phyloP scores from a whole-genome alignment of 306 rosid species.

The Castanea crenata region DNA sequence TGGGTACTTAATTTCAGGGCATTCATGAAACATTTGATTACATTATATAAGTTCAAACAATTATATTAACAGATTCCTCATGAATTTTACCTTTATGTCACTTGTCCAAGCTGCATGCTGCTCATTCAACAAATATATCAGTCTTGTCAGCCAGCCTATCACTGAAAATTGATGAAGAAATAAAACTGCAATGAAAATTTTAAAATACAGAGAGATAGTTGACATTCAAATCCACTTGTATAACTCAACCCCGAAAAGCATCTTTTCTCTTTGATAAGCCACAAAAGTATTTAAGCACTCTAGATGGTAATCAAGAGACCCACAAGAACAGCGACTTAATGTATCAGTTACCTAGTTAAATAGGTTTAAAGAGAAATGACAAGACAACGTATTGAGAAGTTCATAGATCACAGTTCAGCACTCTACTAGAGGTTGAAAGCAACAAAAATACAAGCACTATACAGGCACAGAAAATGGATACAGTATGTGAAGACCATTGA shows the following conservation, averaged over 20 bases:
- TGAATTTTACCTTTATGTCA: slow-evolving; percentile 62
- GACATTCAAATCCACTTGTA: background rate
- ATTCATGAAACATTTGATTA: background rate
- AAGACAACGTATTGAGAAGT: background rate
- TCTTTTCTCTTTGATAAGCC: background rate
- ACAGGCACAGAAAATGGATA: background rate
- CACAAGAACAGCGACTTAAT: background rate
- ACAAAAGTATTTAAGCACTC: background rate
- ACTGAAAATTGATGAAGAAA: slow-evolving; percentile 62
- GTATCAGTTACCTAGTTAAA: background rate
- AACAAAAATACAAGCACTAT: background rate
- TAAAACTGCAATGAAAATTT: slow-evolving; percentile 46
- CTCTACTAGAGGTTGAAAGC: background rate
- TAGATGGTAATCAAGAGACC: background rate
- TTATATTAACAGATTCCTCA: slow-evolving; percentile 16
- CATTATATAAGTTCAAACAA: slow-evolving; percentile 6
- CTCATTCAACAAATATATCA: slow-evolving; percentile 81
- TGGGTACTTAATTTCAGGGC: background rate
- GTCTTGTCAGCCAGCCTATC: slow-evolving; percentile 94
- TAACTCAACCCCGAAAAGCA: slow-evolving; percentile 4
- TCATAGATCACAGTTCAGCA: background rate
- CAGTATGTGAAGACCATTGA: background rate
- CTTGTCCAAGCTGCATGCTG: slow-evolving; percentile 74
- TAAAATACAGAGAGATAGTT: slow-evolving; percentile 26
- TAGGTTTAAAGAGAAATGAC: background rate